These are phyloP conservation scores for Paracoccidioides lutzii DNA, from an alignment of 2,329 filamentous ascomycete genomes.

Conservation along the genomic window DNA sequence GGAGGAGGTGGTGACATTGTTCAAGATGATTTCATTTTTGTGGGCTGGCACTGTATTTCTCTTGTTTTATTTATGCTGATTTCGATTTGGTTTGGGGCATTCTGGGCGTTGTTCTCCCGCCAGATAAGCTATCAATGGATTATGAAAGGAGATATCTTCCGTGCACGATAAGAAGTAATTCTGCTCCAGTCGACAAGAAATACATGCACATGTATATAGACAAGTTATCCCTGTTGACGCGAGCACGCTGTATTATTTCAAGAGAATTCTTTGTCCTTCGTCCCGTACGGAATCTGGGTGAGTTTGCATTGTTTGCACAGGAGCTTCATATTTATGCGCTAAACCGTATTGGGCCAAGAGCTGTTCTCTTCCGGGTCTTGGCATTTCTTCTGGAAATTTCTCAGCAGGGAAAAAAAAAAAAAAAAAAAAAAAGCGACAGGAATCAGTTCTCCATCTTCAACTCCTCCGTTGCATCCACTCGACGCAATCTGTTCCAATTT, in stretches of 20 bases:
- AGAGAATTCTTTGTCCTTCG: too few species aligned
- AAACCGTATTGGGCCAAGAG: background rate
- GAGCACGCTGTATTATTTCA: too few species aligned
- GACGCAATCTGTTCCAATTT: background rate
- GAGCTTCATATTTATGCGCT: background rate
- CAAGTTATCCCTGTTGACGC: too few species aligned
- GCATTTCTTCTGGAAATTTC: slow-evolving; percentile 16
- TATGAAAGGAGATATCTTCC: background rate
- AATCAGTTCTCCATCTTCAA: slow-evolving; percentile 1
- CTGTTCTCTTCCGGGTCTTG: slow-evolving; percentile 6
- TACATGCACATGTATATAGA: too few species aligned
- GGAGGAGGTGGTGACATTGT: slow-evolving; percentile 25
- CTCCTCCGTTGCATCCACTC: background rate
- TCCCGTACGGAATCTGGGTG: background rate
- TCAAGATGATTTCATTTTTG: background rate
- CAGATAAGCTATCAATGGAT: background rate
- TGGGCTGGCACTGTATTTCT: background rate
- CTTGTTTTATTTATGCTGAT: background rate
- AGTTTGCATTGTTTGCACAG: background rate
- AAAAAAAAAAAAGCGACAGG: background rate
- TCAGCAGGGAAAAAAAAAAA: slow-evolving; percentile 9
- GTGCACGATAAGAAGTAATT: too few species aligned
- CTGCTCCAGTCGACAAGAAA: too few species aligned
- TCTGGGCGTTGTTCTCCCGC: background rate
- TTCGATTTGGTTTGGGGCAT: background rate